Evolutionary conservation across 257 asterid genomes (phyloP).

Genomic region (Echites panduratus): DNA sequence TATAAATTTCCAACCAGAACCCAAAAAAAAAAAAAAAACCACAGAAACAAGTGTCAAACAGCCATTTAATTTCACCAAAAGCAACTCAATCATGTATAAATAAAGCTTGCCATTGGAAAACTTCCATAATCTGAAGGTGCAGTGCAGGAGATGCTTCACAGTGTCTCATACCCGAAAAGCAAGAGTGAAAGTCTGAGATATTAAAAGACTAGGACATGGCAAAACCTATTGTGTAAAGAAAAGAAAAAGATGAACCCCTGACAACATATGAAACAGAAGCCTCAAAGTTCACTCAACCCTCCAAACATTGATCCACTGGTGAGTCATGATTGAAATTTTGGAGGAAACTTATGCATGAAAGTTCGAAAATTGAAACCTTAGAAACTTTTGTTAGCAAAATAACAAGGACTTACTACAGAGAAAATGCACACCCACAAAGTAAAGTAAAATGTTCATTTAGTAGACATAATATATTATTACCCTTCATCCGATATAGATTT

Average conservation of each 20-base stretch:
- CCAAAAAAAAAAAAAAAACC: no score
- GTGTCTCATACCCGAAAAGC: background rate
- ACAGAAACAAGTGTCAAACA: background rate
- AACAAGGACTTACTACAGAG: background rate
- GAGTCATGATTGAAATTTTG: slow-evolving; percentile 21
- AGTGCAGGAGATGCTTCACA: slow-evolving; percentile 14
- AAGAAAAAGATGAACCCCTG: slow-evolving; percentile 23
- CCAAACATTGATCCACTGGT: slow-evolving; percentile 22
- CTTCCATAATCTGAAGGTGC: slow-evolving; percentile 33
- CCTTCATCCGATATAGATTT: no score
- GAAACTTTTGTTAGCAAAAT: background rate
- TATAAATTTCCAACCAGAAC: background rate
- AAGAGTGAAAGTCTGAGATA: slow-evolving; percentile 25
- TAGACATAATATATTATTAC: background rate
- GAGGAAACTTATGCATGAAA: slow-evolving; percentile 13
- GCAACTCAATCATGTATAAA: background rate
- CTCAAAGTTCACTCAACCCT: background rate
- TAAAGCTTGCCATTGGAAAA: slow-evolving; percentile 10
- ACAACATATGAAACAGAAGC: background rate
- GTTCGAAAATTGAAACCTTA: no score
- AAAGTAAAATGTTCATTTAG: background rate
- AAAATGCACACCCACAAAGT: background rate
- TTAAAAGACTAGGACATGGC: slow-evolving; percentile 35
- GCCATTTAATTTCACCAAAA: background rate
- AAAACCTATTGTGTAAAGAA: slow-evolving; percentile 28